Evolutionary conservation across 179 eudicot genomes (phyloP).

Genomic region (Sideroxylon spinosum): DNA sequence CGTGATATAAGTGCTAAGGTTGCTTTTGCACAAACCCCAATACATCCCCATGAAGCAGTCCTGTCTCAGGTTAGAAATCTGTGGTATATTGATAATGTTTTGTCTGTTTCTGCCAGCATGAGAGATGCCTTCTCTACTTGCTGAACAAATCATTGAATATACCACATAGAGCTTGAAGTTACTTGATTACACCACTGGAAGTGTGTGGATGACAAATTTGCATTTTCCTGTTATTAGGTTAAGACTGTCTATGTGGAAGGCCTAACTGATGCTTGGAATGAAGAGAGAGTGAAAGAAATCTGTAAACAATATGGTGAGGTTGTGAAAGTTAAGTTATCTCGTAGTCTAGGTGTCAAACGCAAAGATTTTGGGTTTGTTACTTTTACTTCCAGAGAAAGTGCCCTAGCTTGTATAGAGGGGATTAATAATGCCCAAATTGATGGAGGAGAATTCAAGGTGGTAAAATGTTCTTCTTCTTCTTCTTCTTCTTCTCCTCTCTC

Average conservation of each 20-base stretch:
- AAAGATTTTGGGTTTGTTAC: slow-evolving; percentile 29
- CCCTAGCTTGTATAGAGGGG: slow-evolving; percentile 33
- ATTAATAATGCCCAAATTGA: slow-evolving; percentile 23
- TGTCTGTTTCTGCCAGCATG: not conserved
- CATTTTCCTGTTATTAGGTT: slow-evolving; percentile 20
- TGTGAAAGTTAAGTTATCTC: slow-evolving; percentile 20
- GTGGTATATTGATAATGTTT: not conserved
- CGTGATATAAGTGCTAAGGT: slow-evolving; percentile 28
- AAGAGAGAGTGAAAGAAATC: slow-evolving; percentile 24
- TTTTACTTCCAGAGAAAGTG: slow-evolving; percentile 29
- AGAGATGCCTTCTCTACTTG: not conserved
- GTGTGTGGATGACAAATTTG: not conserved
- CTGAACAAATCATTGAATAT: not conserved
- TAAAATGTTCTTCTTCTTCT: not conserved
- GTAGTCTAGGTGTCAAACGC: slow-evolving; percentile 12
- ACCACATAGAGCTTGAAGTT: not conserved
- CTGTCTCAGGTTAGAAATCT: slow-evolving; percentile 25
- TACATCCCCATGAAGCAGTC: slow-evolving; percentile 20
- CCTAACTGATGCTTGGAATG: slow-evolving; percentile 29
- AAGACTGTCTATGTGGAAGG: slow-evolving; percentile 31
- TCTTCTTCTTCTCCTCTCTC: not conserved
- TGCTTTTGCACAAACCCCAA: slow-evolving; percentile 25
- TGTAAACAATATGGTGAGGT: slow-evolving; percentile 27
- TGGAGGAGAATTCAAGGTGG: slow-evolving; percentile 27
- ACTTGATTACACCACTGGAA: not conserved